Evolutionary conservation across 2,329 filamentous ascomycete species (phyloP).

Genomic region (Eutypa lata): DNA sequence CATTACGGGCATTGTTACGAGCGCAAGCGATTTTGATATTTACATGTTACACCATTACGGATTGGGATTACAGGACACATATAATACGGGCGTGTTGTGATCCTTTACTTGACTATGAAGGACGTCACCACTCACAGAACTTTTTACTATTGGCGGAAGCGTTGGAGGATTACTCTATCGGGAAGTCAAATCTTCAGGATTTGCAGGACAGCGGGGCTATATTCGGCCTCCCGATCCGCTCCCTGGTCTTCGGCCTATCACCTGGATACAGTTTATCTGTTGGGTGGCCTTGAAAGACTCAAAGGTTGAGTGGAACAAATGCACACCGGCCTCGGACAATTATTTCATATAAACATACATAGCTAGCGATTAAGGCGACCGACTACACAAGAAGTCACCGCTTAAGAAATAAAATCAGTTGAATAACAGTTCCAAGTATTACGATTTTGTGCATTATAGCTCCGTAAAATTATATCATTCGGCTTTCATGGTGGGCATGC

Average conservation of each 20-base stretch:
- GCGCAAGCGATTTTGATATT: constrained; percentile 25
- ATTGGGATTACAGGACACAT: constrained; percentile 2
- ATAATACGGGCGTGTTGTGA: background rate
- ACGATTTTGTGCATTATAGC: too few species aligned
- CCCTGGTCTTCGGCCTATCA: constrained; percentile 19
- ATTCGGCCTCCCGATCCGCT: constrained; percentile 14
- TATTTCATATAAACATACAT: too few species aligned
- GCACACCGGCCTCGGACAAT: too few species aligned
- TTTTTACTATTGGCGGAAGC: constrained; percentile 20
- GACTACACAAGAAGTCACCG: too few species aligned
- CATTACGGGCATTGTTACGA: constrained; percentile 20
- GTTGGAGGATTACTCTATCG: constrained; percentile 20
- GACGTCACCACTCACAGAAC: constrained; percentile 26
- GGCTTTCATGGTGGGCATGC: too few species aligned
- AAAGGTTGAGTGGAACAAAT: constrained; percentile 25
- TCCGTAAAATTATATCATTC: too few species aligned
- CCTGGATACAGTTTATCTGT: constrained; percentile 4
- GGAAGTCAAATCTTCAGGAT: constrained; percentile 15
- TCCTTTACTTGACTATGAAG: constrained; percentile 1
- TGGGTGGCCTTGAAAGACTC: constrained; percentile 11
- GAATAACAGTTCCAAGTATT: too few species aligned
- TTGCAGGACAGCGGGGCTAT: constrained; percentile 9
- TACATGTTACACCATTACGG: constrained; percentile 7
- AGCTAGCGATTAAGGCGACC: too few species aligned
- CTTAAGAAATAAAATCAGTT: too few species aligned